Evolutionary conservation across 495 filamentous ascomycete species (phyloP).

Genomic region (Penicillium fimorum): DNA sequence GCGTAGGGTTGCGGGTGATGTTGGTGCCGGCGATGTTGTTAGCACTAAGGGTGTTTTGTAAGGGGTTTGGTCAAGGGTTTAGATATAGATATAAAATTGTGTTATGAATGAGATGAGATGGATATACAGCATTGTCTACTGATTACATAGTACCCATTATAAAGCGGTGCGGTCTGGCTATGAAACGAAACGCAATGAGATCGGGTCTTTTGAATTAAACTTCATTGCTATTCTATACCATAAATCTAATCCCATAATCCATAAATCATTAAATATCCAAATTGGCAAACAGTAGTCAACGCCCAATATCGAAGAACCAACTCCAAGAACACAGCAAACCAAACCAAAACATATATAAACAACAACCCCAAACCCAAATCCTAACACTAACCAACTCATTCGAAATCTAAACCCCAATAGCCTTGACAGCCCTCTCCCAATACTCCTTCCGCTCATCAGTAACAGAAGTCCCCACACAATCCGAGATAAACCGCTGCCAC

Average conservation of each 20-base stretch:
- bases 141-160: background rate
- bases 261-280: background rate
- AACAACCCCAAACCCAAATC: background rate
- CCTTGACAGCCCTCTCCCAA: constrained; percentile 51
- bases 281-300: background rate
- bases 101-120: constrained; percentile 6
- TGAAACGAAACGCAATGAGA: background rate
- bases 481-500: constrained; percentile 59
- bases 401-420: constrained; percentile 27
- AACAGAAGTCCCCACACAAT: constrained; percentile 59
- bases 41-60: constrained; percentile 89
- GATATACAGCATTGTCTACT: background rate
- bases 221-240: background rate
- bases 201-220: background rate
- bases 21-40: constrained; percentile 83
- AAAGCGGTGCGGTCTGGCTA: background rate
- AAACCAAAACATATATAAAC: background rate
- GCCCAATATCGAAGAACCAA: constrained; percentile 11
- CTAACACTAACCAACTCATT: background rate
- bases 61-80: background rate
- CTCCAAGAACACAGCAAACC: constrained; percentile 1
- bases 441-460: constrained; percentile 51
- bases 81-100: background rate
- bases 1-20: constrained; percentile 66
- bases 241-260: background rate